Evolutionary conservation across 768 basidiomycete genomes (phyloP), one percentile per base, ranked within the genome.

Genomic region (Phanerochaete sordida): DNA sequence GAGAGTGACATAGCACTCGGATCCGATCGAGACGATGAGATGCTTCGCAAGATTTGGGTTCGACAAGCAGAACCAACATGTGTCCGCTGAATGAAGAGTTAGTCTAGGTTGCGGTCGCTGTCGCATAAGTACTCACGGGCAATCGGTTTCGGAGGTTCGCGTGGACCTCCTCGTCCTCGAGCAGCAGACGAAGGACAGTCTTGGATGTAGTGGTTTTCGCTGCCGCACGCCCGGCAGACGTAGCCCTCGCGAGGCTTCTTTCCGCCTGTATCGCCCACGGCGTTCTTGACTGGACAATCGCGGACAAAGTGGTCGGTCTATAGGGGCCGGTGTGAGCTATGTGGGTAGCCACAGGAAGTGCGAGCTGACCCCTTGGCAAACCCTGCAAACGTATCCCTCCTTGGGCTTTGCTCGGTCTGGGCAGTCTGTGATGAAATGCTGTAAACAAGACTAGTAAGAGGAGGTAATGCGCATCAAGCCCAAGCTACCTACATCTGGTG

Each of bases 1-100:
- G n/a, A 98, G 76, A 0, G 97, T 95, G 51, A 98, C 75, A 76
- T 99, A 99, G 69, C 92, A 93, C 73, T 99, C 97, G 6, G 80
- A 72, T 15, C 95, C 97, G 68, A 99, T 97, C 0, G 92, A 87
- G 31, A 95, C 91, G 63, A 99, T 95, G 63, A 98, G 84, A 68
- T 98, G 93, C 76, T 98, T 99, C 87, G 92, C 88, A 39, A 98
- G 79, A 65, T 85, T 87, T 0, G 96, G 95, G 70, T 98, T 98
- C 44, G 93, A 95, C 56, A 99, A 74, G 72, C 97, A 99, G 77
- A 99, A 98, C 96, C 96, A 98, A 73, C 96, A 98, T 72, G 95
- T 91, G 58, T 91, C 91, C 65, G 93, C 92, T 93, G 69, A 49
- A 4, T 64, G 27, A 59, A 58, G 37, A 28, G 11, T 15, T 30